Percentiles rank a stretch among this genome's conserved stretches.
phyloP scores from a whole-genome alignment of 495 filamentous ascomycete genomes.

The Podospora didyma region DNA sequence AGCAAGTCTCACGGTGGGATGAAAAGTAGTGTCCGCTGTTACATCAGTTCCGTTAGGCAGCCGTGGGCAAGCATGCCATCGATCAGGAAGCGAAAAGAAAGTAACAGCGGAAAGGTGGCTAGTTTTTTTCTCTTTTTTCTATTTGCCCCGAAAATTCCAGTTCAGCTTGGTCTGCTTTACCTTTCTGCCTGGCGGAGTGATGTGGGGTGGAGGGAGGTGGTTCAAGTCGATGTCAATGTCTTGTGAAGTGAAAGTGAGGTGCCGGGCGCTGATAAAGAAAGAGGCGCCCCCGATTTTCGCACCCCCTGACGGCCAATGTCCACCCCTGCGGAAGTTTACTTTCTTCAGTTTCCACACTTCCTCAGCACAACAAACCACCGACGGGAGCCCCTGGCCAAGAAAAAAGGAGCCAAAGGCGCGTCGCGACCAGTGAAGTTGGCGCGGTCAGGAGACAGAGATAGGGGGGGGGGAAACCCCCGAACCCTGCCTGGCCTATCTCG shows the following conservation, averaged over 20 bases:
- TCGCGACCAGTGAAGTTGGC: not conserved
- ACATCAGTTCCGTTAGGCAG: too few species aligned
- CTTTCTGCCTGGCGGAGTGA: too few species aligned
- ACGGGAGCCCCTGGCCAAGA: not conserved
- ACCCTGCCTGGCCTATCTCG: not conserved
- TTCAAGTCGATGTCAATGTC: too few species aligned
- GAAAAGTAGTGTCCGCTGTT: not conserved
- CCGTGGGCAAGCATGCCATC: too few species aligned
- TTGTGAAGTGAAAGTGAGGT: too few species aligned
- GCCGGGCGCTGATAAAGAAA: not conserved
- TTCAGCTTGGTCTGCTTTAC: too few species aligned
- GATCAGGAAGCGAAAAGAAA: too few species aligned
- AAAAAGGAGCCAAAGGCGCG: slow-evolving; percentile 5
- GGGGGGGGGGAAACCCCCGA: not conserved
- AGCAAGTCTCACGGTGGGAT: not conserved
- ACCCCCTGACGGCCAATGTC: not conserved
- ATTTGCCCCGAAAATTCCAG: too few species aligned
- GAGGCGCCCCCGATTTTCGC: not conserved
- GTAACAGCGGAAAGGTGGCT: too few species aligned
- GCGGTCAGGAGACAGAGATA: not conserved
- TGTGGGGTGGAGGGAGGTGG: too few species aligned
- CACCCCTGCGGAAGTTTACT: slow-evolving; percentile 1
- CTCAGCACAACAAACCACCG: not conserved
- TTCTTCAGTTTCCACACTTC: not conserved
- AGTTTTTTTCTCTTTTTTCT: too few species aligned